Percentiles rank a stretch among this genome's conserved stretches.
These are phyloP conservation scores for Dysphania ambrosioides DNA, from an alignment of 148 eudicot genomes.

Conservation along the genomic window DNA sequence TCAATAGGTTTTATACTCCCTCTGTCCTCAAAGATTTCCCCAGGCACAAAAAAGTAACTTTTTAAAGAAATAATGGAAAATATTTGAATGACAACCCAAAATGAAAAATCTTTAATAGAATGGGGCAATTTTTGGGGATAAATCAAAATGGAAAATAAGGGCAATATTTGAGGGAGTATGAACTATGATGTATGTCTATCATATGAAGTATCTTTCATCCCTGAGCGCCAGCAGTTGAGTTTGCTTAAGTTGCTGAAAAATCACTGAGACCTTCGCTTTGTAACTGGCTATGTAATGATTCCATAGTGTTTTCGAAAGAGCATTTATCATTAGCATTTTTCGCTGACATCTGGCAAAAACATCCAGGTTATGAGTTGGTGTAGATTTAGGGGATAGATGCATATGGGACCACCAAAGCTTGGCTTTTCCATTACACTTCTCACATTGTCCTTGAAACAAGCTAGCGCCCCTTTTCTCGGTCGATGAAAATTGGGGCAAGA, in stretches of 20 bases:
- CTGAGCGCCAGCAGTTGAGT: conserved; percentile 21
- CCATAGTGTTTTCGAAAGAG: conserved; percentile 64
- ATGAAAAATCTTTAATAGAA: no score
- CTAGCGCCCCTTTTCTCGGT: conserved; percentile 61
- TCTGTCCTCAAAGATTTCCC: no score
- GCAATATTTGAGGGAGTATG: no score
- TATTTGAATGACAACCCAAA: no score
- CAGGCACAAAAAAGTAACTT: no score
- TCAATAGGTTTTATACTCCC: not conserved
- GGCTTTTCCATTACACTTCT: conserved; percentile 68
- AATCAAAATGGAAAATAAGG: no score
- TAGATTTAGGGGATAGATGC: conserved; percentile 73
- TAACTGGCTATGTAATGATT: conserved; percentile 50
- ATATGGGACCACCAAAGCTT: conserved; percentile 80
- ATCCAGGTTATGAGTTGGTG: conserved; percentile 95
- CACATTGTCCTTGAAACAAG: conserved; percentile 66
- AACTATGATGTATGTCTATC: not conserved
- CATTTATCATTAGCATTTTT: conserved; percentile 68
- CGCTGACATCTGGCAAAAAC: conserved; percentile 74
- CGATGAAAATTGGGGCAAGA: conserved; percentile 81
- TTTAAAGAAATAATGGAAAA: no score
- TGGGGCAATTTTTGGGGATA: no score
- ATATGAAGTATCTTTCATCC: conserved; percentile 13
- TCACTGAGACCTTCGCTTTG: conserved; percentile 33
- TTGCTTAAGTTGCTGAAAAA: conserved; percentile 9